Base-by-base conservation (phyloP, 306 rosid genomes). In the Dalbergia cultrata region DNA sequence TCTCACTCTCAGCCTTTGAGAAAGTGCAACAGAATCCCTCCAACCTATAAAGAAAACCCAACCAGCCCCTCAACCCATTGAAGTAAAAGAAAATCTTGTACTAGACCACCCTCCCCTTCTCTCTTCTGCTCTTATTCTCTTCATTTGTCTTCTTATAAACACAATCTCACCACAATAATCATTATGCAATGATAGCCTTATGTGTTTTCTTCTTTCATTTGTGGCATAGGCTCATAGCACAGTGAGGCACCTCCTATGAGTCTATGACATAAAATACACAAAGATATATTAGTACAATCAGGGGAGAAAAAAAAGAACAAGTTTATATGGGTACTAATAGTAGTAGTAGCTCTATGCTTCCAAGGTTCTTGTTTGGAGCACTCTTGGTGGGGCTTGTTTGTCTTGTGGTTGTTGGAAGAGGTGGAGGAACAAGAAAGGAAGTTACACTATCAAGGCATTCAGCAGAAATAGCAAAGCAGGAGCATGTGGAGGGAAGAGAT, bases 11-110 rank as follows among this genome's bases (percentile, higher is more conserved):
- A 3, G 17, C 50, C 78, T 80, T 80, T 83, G 80, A 84, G 86
- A 85, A 82, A 82, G 90, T 65, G 84, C 75, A 84, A 77, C 80
- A 80, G 86, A 87, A 89, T 80, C 87, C 83, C 58, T 84, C 84
- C 45, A 52, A 77, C 86, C 86, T 89, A 87, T 89, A 89, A 89
- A 89, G 90, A 87, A 81, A 87, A 73, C 90, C 85, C 85, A 79
- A 72, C 68, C 64, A 79, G 58, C 31, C 58, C 79, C 64, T 60
- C 13, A 78, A 63, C 26, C 76, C 81, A 70, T 50, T 82, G 81
- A 82, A 78, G 85, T 58, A 65, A 76, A 72, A 52, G 71, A 60
- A 53, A 66, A 58, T n/a, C 60, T 85, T 66, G 72, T 79, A 80
- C 74, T 66, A 74, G 61, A 62, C 43, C 67, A 53, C 67, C 3